Evolutionary conservation across 495 filamentous ascomycete genomes (phyloP).

Genomic region (Cercophora newfieldiana): DNA sequence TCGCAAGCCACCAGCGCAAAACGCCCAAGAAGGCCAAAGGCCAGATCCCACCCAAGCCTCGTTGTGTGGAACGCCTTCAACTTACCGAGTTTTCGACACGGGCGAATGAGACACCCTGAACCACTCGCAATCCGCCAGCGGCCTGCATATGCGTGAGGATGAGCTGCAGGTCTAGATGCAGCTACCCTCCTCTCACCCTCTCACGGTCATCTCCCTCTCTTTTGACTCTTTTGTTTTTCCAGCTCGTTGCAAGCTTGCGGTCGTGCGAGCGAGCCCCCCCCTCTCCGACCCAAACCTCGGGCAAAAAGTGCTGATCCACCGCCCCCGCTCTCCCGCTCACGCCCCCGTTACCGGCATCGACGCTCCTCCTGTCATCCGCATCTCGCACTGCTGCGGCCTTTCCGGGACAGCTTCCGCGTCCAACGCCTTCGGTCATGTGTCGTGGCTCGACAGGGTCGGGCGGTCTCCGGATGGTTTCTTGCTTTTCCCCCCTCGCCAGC

Average conservation of each 20-base stretch:
- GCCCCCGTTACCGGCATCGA: not conserved
- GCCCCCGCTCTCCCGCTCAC: not conserved
- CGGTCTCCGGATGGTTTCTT: not conserved
- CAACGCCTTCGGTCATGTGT: not conserved
- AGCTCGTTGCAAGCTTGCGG: not conserved
- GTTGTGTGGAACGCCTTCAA: constrained; percentile 11
- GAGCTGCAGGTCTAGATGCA: constrained; percentile 33
- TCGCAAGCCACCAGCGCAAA: constrained; percentile 13
- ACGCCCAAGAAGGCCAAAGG: constrained; percentile 13
- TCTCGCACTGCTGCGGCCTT: not conserved
- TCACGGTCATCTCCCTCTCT: constrained; percentile 4
- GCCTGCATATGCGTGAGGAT: constrained; percentile 36
- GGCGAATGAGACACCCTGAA: constrained; percentile 21
- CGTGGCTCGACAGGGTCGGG: not conserved
- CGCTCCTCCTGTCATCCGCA: not conserved
- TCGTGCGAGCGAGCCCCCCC: not conserved
- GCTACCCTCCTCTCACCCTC: constrained; percentile 16
- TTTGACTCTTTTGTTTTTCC: no score
- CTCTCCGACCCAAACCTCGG: constrained; percentile 1
- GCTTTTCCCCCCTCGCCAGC: not conserved
- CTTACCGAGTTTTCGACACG: constrained; percentile 15
- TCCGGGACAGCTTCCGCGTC: constrained; percentile 4
- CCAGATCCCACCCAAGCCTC: constrained; percentile 15
- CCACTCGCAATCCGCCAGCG: constrained; percentile 24
- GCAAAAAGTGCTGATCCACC: not conserved